Evolutionary conservation across 2,329 filamentous ascomycete species (phyloP).

Genomic region (Calonectria crousiana): DNA sequence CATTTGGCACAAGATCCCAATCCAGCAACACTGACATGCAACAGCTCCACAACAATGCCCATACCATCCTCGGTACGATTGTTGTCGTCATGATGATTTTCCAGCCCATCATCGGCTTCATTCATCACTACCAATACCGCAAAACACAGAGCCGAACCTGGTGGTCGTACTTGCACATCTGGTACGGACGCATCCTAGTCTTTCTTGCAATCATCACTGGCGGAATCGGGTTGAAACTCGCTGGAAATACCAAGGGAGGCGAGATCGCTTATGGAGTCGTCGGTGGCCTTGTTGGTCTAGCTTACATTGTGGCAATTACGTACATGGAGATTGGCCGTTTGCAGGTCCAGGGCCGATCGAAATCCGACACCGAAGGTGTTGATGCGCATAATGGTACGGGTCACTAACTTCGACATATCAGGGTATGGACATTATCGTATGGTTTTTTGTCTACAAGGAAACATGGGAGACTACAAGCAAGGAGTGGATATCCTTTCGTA

Average conservation of each 20-base stretch:
- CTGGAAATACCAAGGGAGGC: neutral
- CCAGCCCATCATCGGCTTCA: neutral
- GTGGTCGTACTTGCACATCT: constrained; percentile 4
- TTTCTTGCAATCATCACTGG: constrained; percentile 4
- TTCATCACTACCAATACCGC: constrained; percentile 3
- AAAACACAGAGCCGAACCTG: neutral
- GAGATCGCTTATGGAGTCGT: constrained; percentile 1
- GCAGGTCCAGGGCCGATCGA: neutral
- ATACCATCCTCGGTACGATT: neutral
- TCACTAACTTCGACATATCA: neutral
- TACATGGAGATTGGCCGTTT: neutral
- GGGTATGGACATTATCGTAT: neutral
- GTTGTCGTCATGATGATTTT: constrained; percentile 1
- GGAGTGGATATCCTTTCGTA: neutral
- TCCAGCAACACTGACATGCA: neutral
- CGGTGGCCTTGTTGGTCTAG: neutral
- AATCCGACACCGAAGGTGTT: neutral
- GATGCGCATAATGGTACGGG: neutral
- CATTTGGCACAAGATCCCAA: neutral
- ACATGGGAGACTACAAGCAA: neutral
- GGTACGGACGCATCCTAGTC: constrained; percentile 6
- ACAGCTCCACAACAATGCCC: constrained; percentile 5
- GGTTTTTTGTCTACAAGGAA: neutral
- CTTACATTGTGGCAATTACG: neutral
- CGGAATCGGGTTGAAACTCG: neutral